Evolutionary conservation across 2,329 filamentous ascomycete genomes (phyloP).

Genomic region (Colletotrichum phormii): DNA sequence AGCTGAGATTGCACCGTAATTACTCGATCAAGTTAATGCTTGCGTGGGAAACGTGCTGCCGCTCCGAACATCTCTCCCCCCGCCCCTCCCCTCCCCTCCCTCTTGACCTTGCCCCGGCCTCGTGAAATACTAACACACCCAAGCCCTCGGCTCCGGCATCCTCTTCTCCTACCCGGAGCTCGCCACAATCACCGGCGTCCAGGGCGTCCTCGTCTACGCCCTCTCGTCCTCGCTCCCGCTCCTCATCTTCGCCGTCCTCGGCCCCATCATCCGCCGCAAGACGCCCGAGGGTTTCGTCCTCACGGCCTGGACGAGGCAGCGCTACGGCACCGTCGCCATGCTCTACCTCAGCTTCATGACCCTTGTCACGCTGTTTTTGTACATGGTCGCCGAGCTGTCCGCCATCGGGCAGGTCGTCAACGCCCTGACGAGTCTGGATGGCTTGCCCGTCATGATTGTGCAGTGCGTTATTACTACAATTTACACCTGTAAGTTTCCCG

Average conservation of each 20-base stretch:
- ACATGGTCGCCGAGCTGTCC: conserved; percentile 88
- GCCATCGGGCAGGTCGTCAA: conserved; percentile 83
- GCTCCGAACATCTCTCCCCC: conserved; percentile 67
- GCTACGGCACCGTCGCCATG: conserved; percentile 77
- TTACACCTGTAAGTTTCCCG: conserved; percentile 74
- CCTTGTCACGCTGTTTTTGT: conserved; percentile 83
- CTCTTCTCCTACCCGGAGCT: conserved; percentile 86
- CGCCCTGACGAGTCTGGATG: conserved; percentile 79
- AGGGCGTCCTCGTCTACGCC: conserved; percentile 82
- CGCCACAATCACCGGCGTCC: conserved; percentile 81
- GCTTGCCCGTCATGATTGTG: conserved; percentile 81
- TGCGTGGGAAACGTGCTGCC: conserved; percentile 98
- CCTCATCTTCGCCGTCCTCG: conserved; percentile 78
- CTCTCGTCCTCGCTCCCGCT: conserved; percentile 78
- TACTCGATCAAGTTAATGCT: conserved; percentile 99
- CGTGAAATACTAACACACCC: conserved; percentile 55
- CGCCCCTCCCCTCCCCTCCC: conserved; percentile 41
- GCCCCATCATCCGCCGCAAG: conserved; percentile 81
- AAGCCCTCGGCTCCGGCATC: conserved; percentile 86
- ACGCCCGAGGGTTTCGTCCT: conserved; percentile 87
- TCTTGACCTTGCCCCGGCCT: conserved; percentile 35
- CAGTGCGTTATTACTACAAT: conserved; percentile 83
- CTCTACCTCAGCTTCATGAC: conserved; percentile 83
- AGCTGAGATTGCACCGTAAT: conserved; percentile 95
- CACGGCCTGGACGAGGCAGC: conserved; percentile 85